Base-by-base conservation (phyloP, 2,329 filamentous ascomycete species). In the Knufia petricola region DNA sequence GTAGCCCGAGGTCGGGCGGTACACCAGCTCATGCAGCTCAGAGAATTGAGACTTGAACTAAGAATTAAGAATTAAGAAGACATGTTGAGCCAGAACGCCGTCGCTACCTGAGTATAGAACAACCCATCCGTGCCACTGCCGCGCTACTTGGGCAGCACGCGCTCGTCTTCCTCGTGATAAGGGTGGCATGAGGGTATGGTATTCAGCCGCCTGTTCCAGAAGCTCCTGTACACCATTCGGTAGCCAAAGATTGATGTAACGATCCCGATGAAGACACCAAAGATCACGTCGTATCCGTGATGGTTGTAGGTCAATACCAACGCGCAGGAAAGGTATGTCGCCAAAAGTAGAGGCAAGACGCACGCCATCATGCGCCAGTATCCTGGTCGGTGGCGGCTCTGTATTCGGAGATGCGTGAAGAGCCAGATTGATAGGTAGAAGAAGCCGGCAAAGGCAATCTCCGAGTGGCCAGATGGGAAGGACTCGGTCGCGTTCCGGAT, bases 401-500 rank as follows among this genome's bases (percentile, higher is more conserved):
- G 82, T 37, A 83, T 70, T 52, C 75, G 73, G 42, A 82, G 66
- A 62, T 84, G 81, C 2, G 83, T 83, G 1, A 81, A 79, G 23
- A 87, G 68, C 61, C 84, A 87, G 21, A 86, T 67, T 19, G 79
- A 75, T 15, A 88, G 67, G 61, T 85, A 92, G 2, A 86, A 85
- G 8, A 94, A 70, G 0, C 87, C 87, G 2, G 80, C 78, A 61
- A 92, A 94, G 1, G 84, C 76, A 61, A 89, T 89, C 51, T 81
- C 85, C 10, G 78, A 82, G 64, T 94, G 87, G 1, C 87, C 87
- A 1, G 80, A 85, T 1, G 87, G 87, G 58, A 92, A 94, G 19
- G 81, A 86, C 36, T 87, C 79, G 82, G 85, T 90, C 13, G 86
- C 87, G 58, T 94, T 87, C 54, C 92, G 83, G 3, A 94, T 73